These are phyloP conservation scores for Pseudoneurospora amorphoporcata DNA, from an alignment of 495 filamentous ascomycete genomes.

Conservation along the genomic window DNA sequence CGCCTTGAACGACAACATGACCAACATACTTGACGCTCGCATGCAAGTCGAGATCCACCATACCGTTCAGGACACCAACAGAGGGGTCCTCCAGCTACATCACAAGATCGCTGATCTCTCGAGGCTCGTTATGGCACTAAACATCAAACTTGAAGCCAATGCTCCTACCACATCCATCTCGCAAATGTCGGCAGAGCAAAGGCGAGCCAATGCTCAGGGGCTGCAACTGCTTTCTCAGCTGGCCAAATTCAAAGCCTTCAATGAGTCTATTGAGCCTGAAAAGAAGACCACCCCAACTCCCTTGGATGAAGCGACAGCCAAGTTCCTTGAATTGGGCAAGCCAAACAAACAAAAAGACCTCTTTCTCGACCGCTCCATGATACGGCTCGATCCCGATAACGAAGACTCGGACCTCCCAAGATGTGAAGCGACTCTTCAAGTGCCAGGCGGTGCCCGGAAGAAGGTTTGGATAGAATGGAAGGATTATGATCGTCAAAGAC, in stretches of 20 bases:
- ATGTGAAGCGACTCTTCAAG: slow-evolving; percentile 24
- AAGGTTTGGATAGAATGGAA: slow-evolving; percentile 40
- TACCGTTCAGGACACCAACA: slow-evolving; percentile 35
- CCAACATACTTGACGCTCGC: slow-evolving; percentile 30
- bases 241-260: slow-evolving; percentile 40
- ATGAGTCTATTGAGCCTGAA: slow-evolving; percentile 29
- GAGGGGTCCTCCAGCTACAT: slow-evolving; percentile 33
- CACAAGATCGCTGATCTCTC: slow-evolving; percentile 31
- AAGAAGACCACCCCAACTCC: slow-evolving; percentile 6
- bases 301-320: slow-evolving; percentile 20
- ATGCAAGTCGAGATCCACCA: slow-evolving; percentile 36
- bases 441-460: slow-evolving; percentile 15
- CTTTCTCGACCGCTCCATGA: slow-evolving; percentile 21
- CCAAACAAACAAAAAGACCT: slow-evolving; percentile 20
- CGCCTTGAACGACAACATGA: slow-evolving; percentile 35
- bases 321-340: slow-evolving; percentile 23
- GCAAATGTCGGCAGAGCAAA: slow-evolving; percentile 19
- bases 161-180: slow-evolving; percentile 7
- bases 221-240: slow-evolving; percentile 29
- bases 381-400: slow-evolving; percentile 16
- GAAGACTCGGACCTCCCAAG: slow-evolving; percentile 23
- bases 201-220: slow-evolving; percentile 22
- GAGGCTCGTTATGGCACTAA: slow-evolving; percentile 30
- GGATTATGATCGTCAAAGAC: slow-evolving; percentile 29
- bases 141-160: slow-evolving; percentile 20